Evolutionary conservation across 1,139 yeast species (phyloP).

Genomic region (Arxiozyma heterogenica): DNA sequence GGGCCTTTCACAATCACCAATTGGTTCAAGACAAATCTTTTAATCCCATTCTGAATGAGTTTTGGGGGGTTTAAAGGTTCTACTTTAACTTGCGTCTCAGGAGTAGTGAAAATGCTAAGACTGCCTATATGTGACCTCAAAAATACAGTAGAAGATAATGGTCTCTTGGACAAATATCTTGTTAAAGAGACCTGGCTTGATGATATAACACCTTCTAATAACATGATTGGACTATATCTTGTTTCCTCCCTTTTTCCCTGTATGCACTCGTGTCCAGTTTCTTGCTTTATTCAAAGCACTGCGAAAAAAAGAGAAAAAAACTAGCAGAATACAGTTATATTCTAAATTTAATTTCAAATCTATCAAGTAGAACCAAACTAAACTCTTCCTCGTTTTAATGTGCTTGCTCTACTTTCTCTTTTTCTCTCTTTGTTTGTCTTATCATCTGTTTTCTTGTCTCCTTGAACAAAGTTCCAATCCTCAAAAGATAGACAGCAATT

Average conservation of each 20-base stretch:
- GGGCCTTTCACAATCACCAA: slow-evolving; percentile 72
- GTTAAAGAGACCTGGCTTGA: background rate
- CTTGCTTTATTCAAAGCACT: background rate
- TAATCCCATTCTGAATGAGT: slow-evolving; percentile 61
- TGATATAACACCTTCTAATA: background rate
- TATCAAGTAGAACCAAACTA: background rate
- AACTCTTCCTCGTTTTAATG: background rate
- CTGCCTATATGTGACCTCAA: slow-evolving; percentile 38
- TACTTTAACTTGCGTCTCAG: slow-evolving; percentile 39
- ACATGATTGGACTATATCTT: background rate
- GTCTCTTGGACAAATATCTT: background rate
- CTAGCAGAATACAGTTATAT: background rate
- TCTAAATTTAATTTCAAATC: background rate
- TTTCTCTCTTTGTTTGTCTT: background rate
- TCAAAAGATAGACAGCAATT: too few relatives aligned
- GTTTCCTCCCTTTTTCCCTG: background rate
- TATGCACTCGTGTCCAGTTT: too few relatives aligned
- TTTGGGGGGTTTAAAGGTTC: slow-evolving; percentile 34
- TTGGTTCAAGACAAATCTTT: slow-evolving; percentile 49
- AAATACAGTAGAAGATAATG: background rate
- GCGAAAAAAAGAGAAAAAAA: too few relatives aligned
- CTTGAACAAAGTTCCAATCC: background rate
- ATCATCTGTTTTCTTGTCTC: too few relatives aligned
- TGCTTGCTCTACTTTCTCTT: background rate
- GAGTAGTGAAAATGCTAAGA: slow-evolving; percentile 48